phyloP scores from a whole-genome alignment of 257 asterid species.

The Leptodermis oblonga region DNA sequence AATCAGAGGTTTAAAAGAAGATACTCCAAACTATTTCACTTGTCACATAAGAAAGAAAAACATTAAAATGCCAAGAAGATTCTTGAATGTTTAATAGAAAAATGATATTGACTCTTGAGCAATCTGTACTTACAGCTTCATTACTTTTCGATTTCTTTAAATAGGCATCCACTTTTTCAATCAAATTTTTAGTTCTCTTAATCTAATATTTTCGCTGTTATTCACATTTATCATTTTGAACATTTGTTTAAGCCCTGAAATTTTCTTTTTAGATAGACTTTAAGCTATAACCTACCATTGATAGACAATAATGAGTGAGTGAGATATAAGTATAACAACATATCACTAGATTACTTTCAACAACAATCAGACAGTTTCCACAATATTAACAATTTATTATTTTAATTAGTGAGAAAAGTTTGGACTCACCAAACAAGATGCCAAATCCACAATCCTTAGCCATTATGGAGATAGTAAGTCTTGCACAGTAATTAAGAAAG shows the following conservation, averaged over 20 bases:
- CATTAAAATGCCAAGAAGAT: not conserved
- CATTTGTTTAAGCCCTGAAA: constrained; percentile 48
- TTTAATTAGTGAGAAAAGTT: not conserved
- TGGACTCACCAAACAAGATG: not conserved
- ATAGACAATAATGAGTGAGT: not conserved
- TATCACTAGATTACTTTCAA: not conserved
- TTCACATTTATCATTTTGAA: constrained; percentile 42
- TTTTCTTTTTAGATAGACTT: constrained; percentile 41
- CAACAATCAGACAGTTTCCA: not conserved
- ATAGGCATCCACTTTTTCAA: constrained; percentile 34
- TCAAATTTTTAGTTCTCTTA: constrained; percentile 37
- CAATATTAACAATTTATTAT: not conserved
- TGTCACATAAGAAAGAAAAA: not conserved
- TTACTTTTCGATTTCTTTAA: constrained; percentile 33
- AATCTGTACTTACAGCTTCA: constrained; percentile 31
- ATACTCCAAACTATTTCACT: too few relatives aligned
- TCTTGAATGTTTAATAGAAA: not conserved
- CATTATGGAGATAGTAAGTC: too few relatives aligned
- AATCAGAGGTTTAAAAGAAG: too few relatives aligned
- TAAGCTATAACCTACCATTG: constrained; percentile 40
- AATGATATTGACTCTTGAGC: not conserved
- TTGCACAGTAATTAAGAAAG: not conserved
- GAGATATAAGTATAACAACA: not conserved
- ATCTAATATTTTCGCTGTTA: constrained; percentile 43
- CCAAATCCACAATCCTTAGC: constrained; percentile 6